These are phyloP conservation scores for Amaranthus cruentus DNA, from an alignment of 148 eudicot species.

Conservation along the genomic window DNA sequence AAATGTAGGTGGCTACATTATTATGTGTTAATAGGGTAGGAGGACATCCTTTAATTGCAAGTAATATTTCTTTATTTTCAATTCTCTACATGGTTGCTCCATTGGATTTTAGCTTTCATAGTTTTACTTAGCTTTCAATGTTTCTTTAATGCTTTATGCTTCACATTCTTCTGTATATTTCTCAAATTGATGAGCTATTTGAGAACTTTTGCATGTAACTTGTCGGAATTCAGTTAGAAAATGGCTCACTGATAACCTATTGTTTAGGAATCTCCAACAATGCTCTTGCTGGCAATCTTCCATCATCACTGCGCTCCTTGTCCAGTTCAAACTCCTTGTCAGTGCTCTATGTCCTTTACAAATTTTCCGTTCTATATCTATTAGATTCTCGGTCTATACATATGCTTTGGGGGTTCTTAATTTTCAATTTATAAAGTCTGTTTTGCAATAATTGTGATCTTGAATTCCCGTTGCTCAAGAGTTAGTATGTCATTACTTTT, in stretches of 20 bases:
- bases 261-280: constrained; percentile 72
- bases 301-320: constrained; percentile 54
- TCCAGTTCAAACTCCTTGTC: constrained; percentile 63
- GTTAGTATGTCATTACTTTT: no score
- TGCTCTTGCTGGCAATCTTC: constrained; percentile 61
- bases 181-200: not conserved
- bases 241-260: not conserved
- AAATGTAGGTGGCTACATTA: not conserved
- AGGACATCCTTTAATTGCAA: not conserved
- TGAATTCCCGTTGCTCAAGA: no score
- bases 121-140: not conserved
- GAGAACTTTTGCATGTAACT: constrained; percentile 1
- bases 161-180: constrained; percentile 13
- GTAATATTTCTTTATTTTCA: not conserved
- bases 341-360: constrained; percentile 30
- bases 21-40: not conserved
- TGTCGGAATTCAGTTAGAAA: not conserved
- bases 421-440: not conserved
- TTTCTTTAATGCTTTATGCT: no score
- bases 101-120: not conserved
- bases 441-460: no score
- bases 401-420: no score
- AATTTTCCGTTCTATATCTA: not conserved
- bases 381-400: not conserved
- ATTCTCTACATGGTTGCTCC: not conserved